Evolutionary conservation across 2,329 filamentous ascomycete species (phyloP), one percentile per base, ranked within the genome.

Genomic region (Colletotrichum graminicola): DNA sequence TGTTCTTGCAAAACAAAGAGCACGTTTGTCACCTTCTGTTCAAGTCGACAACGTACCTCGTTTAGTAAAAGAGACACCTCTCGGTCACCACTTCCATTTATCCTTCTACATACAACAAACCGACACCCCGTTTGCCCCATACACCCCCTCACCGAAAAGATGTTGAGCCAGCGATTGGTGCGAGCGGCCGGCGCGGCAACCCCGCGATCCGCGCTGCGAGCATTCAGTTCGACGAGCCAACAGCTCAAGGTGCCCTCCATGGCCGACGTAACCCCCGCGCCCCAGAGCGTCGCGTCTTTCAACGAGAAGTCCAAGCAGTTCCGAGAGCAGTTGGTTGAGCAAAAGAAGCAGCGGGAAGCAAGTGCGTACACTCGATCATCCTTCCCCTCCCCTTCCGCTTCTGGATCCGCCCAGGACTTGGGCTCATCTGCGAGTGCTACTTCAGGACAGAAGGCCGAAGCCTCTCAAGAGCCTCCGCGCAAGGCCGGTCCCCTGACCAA

Each of bases 251-350:
- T 90, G 26, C 96, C 96, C n/a, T 90, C 92, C 47, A 89, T 99
- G 75, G 92, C 93, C 80, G 95, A 99, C 82, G 90, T 99, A 77
- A 85, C 92, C 87, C 81, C 83, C 23, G 80, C 81, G 56, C 89
- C 91, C 60, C 86, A 93, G 74, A 89, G 90, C 73, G 91, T 93
- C 75, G 86, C 91, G 64, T 86, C 88, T 67, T 99, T 98, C 87
- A 94, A 93, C 80, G 84, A 87, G 78, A 94, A 92, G 82, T 95
- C 97, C 85, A 92, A 92, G 82, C 88, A 91, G 78, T 98, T 98
- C 84, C 93, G 96, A 80, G 91, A 95, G 82, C 90, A 93, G 80
- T 85, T 97, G 77, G 88, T 91, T 77, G 89, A 92, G 82, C 91
- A 90, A 80, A 91, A 93, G 83, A 93, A 92, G 85, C 93, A 93